These are phyloP conservation scores for Cucumis hystrix DNA, from an alignment of 306 rosid species.

Conservation along the genomic window DNA sequence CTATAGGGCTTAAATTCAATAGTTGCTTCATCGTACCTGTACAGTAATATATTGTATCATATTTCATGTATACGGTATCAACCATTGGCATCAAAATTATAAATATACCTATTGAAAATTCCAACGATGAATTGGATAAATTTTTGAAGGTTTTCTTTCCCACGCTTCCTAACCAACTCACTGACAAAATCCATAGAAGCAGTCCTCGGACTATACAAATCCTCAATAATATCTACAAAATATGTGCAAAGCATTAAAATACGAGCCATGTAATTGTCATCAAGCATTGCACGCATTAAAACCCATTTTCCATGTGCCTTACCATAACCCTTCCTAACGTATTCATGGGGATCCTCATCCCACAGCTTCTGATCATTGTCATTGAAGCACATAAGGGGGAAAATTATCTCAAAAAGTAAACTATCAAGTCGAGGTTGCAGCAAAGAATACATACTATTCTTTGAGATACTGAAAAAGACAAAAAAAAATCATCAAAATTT, in stretches of 20 bases:
- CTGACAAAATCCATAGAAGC: constrained; percentile 97
- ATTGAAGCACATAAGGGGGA: constrained; percentile 92
- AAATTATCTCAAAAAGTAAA: constrained; percentile 86
- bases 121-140: constrained; percentile 76
- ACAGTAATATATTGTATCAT: neutral
- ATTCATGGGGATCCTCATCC: constrained; percentile 98
- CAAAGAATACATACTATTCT: constrained; percentile 63
- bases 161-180: constrained; percentile 89
- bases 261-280: neutral
- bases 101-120: constrained; percentile 58
- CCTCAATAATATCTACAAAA: constrained; percentile 78
- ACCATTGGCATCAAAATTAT: neutral
- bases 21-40: constrained; percentile 74
- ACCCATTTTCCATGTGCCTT: constrained; percentile 15
- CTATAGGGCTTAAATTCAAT: constrained; percentile 67
- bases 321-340: constrained; percentile 98
- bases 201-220: constrained; percentile 91
- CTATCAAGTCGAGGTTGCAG: constrained; percentile 79
- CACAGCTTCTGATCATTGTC: constrained; percentile 87
- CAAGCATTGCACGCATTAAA: neutral
- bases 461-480: constrained; percentile 61
- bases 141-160: constrained; percentile 87
- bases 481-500: neutral
- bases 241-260: neutral
- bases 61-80: neutral